Percentiles rank a stretch among this genome's conserved stretches.
Conservation (phyloP, 1,284 basidiomycete genomes). For the Pisolithus thermaeus region DNA sequence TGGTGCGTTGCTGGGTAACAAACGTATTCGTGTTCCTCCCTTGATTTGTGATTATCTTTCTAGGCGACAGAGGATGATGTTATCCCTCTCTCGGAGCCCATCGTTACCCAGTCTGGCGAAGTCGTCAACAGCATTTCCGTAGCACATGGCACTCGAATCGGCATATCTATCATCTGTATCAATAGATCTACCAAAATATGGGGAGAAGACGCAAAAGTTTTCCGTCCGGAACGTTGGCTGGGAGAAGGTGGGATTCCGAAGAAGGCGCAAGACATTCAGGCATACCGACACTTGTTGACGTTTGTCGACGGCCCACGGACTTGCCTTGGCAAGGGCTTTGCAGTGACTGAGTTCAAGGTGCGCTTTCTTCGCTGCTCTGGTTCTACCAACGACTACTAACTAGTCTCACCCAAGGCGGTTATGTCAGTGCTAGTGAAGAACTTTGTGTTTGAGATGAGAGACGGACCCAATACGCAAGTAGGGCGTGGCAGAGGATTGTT, state of each 20-base stretch:
- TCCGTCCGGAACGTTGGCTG: slow-evolving; percentile 2
- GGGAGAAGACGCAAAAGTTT: no score
- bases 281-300: background rate
- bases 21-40: background rate
- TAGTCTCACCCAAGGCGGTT: no score
- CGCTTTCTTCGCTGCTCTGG: no score
- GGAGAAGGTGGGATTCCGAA: slow-evolving; percentile 20
- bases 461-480: background rate
- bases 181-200: no score
- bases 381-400: no score
- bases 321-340: slow-evolving; percentile 16
- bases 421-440: background rate
- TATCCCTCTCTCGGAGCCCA: no score
- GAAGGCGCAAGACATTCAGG: no score
- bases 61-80: slow-evolving; percentile 22
- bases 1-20: background rate
- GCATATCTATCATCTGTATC: no score
- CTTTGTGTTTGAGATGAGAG: background rate
- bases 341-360: slow-evolving; percentile 12
- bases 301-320: slow-evolving; percentile 12
- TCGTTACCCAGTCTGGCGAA: no score
- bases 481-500: background rate
- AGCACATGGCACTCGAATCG: no score
- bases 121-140: no score
- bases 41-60: slow-evolving; percentile 14